Base-by-base conservation (phyloP, 352 stramenopile species). In the Albugo laibachii region DNA sequence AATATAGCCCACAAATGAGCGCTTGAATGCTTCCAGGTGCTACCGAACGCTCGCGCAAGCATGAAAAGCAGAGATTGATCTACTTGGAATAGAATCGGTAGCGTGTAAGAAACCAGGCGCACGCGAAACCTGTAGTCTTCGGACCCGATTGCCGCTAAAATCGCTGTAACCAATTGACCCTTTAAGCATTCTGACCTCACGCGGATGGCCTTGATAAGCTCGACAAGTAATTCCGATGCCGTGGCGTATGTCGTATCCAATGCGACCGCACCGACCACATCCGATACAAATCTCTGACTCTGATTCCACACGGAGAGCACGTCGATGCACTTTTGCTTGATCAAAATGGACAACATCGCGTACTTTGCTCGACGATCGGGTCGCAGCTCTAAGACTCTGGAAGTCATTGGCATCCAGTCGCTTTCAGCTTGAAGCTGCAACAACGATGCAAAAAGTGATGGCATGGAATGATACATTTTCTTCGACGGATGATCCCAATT, bases 401-500 rank as follows among this genome's bases (percentile, higher is more conserved):
- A 36, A 19, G 82, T 58, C 2, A 78, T 67, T 6, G 55, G 19
- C 56, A 66, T 79, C 73, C 73, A 86, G 3, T 66, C 50, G 24
- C 78, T 79, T 0, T 38, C 55, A 18, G 44, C 39, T 13, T 55
- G 54, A 27, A 78, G 60, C 11, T 64, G 56, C 15, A 74, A 68
- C 15, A 86, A 65, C 27, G 85, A 71, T 8, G 61, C 62, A 46
- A 89, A 89, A 49, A 89, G 70, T n/a, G 57, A 52, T 48, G 73
- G 61, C 76, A 89, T 86, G 35, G 86, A 86, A 58, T 89, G 76
- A 45, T 89, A 86, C 41, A 89, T 72, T 20, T 77, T 77, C 59
- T 86, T 89, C 14, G 73, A 80, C 35, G 71, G 73, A 46, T 89
- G 75, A 41, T 86, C 76, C 76, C 76, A 89, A 58, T 89, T 85